Evolutionary conservation across 2,329 filamentous ascomycete genomes (phyloP).

Genomic region (Zymoseptoria tritici): DNA sequence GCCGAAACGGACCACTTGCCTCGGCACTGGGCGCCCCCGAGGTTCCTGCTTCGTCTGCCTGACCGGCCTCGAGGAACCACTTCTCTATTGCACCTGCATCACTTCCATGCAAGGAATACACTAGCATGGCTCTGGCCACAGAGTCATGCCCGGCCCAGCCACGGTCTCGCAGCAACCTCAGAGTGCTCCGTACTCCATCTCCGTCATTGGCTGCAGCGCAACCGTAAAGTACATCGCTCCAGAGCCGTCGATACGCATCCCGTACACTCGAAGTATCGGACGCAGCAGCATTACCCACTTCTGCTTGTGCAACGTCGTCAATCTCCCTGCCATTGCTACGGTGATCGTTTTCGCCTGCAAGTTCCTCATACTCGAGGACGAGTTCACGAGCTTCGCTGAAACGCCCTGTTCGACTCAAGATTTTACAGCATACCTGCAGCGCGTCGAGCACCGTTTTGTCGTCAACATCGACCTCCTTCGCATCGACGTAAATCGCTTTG

Average conservation of each 20-base stretch:
- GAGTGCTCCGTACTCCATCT: neutral
- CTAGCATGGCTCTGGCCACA: constrained; percentile 25
- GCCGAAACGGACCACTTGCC: neutral
- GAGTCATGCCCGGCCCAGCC: neutral
- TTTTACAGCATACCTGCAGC: neutral
- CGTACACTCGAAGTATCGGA: neutral
- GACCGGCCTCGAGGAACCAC: constrained; percentile 48
- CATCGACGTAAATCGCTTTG: constrained; percentile 28
- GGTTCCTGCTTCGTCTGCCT: neutral
- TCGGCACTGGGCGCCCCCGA: no score
- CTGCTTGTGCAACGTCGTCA: neutral
- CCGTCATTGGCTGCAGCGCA: neutral
- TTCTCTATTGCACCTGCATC: constrained; percentile 54
- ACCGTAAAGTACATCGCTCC: neutral
- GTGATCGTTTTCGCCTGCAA: neutral
- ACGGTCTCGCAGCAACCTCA: neutral
- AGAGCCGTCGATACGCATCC: neutral
- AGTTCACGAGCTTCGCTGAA: constrained; percentile 37
- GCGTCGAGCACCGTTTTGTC: neutral
- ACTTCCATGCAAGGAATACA: constrained; percentile 54
- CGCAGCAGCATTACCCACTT: neutral
- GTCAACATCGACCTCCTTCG: neutral
- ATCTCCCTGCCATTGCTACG: neutral
- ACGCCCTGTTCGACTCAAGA: constrained; percentile 27
- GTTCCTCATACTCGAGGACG: constrained; percentile 1